phyloP scores from a whole-genome alignment of 2,329 filamentous ascomycete species.

The Neopestalotiopsis sp. region DNA sequence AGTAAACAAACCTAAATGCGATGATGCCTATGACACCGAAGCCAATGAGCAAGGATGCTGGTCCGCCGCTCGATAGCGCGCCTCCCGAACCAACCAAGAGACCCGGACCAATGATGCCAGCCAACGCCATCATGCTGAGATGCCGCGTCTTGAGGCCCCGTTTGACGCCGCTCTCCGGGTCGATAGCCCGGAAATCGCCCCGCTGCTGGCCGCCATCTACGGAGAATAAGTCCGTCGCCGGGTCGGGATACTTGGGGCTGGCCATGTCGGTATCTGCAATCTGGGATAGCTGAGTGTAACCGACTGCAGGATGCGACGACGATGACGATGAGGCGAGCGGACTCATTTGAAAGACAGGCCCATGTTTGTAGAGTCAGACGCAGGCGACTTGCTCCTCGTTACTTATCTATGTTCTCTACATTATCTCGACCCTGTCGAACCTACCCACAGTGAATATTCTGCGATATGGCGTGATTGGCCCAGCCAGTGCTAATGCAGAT shows the following conservation, averaged over 20 bases:
- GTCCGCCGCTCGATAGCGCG: slow-evolving; percentile 71
- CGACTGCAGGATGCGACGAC: background rate
- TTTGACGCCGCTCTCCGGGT: slow-evolving; percentile 65
- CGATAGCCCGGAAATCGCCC: slow-evolving; percentile 14
- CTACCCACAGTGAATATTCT: background rate
- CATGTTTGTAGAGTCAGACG: background rate
- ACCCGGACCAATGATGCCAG: slow-evolving; percentile 71
- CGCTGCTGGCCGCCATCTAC: slow-evolving; percentile 8
- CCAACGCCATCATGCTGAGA: slow-evolving; percentile 69
- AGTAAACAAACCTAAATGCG: slow-evolving; percentile 45
- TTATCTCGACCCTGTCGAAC: background rate
- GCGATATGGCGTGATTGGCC: slow-evolving; percentile 14
- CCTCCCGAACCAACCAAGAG: slow-evolving; percentile 75
- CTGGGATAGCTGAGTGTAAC: slow-evolving; percentile 1
- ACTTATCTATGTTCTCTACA: background rate
- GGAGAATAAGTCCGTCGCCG: background rate
- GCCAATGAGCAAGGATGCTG: slow-evolving; percentile 74
- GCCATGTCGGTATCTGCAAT: slow-evolving; percentile 12
- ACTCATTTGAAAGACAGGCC: background rate
- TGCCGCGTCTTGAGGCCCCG: slow-evolving; percentile 68
- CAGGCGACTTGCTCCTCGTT: background rate
- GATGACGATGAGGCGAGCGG: background rate
- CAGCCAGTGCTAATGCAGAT: slow-evolving; percentile 5
- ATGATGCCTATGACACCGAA: slow-evolving; percentile 76
- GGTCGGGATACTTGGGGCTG: slow-evolving; percentile 8